A percentile compares a stretch with the other conserved stretches of the same genome.
phyloP scores from a whole-genome alignment of 306 rosid genomes.

The Dryas alaskensis region DNA sequence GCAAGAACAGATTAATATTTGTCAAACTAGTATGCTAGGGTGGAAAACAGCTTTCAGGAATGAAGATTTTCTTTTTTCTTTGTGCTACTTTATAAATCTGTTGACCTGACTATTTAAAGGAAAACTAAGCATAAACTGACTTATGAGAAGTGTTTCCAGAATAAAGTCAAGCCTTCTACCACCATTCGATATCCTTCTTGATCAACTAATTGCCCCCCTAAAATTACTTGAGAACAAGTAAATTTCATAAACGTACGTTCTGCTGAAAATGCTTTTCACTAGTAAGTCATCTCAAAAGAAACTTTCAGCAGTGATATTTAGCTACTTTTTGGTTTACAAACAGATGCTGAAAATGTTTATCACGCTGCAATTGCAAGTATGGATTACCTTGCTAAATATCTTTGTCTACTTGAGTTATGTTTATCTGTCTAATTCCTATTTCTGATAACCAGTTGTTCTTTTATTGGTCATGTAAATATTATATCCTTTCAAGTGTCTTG shows the following conservation, averaged over 20 bases:
- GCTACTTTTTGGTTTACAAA: neutral
- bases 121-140: neutral
- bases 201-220: neutral
- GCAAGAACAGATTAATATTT: neutral
- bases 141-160: neutral
- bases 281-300: neutral
- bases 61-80: neutral
- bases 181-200: neutral
- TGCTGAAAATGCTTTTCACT: neutral
- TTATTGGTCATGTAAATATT: neutral
- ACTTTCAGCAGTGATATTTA: neutral
- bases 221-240: neutral
- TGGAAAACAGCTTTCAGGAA: neutral
- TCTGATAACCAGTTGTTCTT: neutral
- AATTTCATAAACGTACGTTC: neutral
- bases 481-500: constrained; percentile 16
- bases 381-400: neutral
- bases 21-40: neutral
- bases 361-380: neutral
- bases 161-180: neutral
- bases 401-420: neutral
- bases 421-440: neutral
- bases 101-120: neutral
- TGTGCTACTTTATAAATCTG: neutral
- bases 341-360: neutral